Evolutionary conservation across 2,329 filamentous ascomycete species (phyloP).

Genomic region (Arthroderma sp.): DNA sequence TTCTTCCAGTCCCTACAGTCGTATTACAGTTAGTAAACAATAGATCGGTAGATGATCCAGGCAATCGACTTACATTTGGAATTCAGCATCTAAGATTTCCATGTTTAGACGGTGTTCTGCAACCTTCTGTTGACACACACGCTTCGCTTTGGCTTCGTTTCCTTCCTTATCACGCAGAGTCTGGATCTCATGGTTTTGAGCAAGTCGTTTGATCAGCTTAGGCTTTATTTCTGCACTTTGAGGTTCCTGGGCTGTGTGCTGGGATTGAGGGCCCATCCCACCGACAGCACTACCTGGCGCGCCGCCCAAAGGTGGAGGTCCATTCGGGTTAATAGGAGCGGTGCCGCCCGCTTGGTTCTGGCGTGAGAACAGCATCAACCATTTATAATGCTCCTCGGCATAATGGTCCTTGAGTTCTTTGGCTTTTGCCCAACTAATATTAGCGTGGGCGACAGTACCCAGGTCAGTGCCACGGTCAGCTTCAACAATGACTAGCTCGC

Average conservation of each 20-base stretch:
- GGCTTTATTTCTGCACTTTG: conserved; percentile 71
- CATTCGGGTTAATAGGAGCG: conserved; percentile 33
- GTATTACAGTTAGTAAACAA: conserved; percentile 1
- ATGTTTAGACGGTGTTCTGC: conserved; percentile 89
- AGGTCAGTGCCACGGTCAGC: conserved; percentile 93
- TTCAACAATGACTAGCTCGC: conserved; percentile 93
- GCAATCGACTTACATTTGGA: conserved; percentile 73
- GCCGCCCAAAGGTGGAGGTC: conserved; percentile 52
- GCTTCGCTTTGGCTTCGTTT: conserved; percentile 93
- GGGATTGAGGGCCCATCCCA: conserved; percentile 63
- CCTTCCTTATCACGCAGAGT: conserved; percentile 89
- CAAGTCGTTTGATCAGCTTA: conserved; percentile 91
- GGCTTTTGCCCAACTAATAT: conserved; percentile 76
- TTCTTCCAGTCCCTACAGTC: conserved; percentile 86
- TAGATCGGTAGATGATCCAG: conserved; percentile 10
- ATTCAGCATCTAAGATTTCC: conserved; percentile 97
- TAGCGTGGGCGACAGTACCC: conserved; percentile 79
- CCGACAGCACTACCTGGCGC: conserved; percentile 60
- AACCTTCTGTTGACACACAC: conserved; percentile 92
- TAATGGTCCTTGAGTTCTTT: conserved; percentile 85
- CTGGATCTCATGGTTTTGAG: conserved; percentile 80
- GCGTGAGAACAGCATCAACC: conserved; percentile 97
- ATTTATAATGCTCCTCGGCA: conserved; percentile 90
- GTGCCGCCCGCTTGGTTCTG: conserved; percentile 43
- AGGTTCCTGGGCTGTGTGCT: conserved; percentile 61